These are phyloP conservation scores for Penicillium crustosum DNA, from an alignment of 2,329 filamentous ascomycete species.

Conservation along the genomic window DNA sequence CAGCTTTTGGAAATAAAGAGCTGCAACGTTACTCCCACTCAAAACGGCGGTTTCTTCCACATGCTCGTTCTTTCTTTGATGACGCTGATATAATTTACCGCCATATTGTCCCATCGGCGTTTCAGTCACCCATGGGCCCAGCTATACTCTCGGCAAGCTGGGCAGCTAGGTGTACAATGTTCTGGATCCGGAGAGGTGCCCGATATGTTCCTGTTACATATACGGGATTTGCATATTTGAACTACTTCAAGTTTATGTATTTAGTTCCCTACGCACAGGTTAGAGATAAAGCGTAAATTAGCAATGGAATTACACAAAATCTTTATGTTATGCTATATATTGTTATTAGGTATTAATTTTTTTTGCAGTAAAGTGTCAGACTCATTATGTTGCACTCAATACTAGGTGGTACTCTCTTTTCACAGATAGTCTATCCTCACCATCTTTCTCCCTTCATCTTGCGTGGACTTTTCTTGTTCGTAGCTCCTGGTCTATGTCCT, in stretches of 20 bases:
- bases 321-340: not conserved
- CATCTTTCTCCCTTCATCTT: not conserved
- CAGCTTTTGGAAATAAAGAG: conserved; percentile 4
- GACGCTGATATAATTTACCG: conserved; percentile 16
- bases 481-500: too few species aligned
- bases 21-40: conserved; percentile 11
- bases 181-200: conserved; percentile 22
- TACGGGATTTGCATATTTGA: conserved; percentile 15
- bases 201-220: conserved; percentile 21
- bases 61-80: conserved; percentile 19
- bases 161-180: conserved; percentile 16
- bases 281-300: not conserved
- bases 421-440: not conserved
- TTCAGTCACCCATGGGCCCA: conserved; percentile 8
- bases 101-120: conserved; percentile 17
- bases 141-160: conserved; percentile 13
- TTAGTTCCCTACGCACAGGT: conserved; percentile 1
- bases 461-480: not conserved
- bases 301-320: not conserved
- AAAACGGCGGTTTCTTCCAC: conserved; percentile 16
- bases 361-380: too few species aligned
- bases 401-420: not conserved
- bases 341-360: not conserved
- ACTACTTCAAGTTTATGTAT: conserved; percentile 18
- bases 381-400: not conserved